Evolutionary conservation across 1,284 basidiomycete genomes (phyloP).

Genomic region (Trametes hirsuta): DNA sequence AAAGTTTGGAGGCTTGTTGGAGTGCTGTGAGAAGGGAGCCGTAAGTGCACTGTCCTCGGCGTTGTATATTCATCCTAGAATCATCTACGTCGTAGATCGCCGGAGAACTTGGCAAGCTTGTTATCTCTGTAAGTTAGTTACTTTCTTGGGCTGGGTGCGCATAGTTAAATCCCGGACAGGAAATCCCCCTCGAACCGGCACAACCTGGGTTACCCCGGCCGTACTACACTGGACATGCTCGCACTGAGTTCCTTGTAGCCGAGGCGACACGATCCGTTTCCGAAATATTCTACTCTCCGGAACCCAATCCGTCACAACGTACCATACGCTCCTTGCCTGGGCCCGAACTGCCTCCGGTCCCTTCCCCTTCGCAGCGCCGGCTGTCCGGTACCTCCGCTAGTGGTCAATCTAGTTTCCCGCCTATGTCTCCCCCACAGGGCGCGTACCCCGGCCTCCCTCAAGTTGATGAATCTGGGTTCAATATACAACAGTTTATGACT

Average conservation of each 20-base stretch:
- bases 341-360: conserved; percentile 10
- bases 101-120: conserved; percentile 80
- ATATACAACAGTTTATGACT: conserved; percentile 14
- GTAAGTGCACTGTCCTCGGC: conserved; percentile 40
- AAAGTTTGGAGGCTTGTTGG: conserved; percentile 88
- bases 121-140: conserved; percentile 61
- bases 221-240: conserved; percentile 69
- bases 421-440: neutral
- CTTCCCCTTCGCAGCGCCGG: conserved; percentile 8
- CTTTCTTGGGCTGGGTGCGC: neutral
- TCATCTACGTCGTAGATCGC: conserved; percentile 57
- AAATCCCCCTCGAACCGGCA: conserved; percentile 82
- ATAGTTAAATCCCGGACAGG: conserved; percentile 42
- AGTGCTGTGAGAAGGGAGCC: conserved; percentile 84
- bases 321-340: conserved; percentile 24
- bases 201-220: conserved; percentile 80
- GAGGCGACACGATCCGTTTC: conserved; percentile 66
- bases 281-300: conserved; percentile 56
- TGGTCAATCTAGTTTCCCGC: neutral
- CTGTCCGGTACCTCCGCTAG: conserved; percentile 10
- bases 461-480: conserved; percentile 20
- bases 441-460: conserved; percentile 21
- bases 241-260: conserved; percentile 60
- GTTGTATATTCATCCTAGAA: too few relatives aligned
- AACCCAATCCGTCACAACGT: conserved; percentile 35